Percentiles rank a stretch among this genome's conserved stretches.
phyloP scores from a whole-genome alignment of 208 protist genomes.

The Acanthamoeba divionensis region DNA sequence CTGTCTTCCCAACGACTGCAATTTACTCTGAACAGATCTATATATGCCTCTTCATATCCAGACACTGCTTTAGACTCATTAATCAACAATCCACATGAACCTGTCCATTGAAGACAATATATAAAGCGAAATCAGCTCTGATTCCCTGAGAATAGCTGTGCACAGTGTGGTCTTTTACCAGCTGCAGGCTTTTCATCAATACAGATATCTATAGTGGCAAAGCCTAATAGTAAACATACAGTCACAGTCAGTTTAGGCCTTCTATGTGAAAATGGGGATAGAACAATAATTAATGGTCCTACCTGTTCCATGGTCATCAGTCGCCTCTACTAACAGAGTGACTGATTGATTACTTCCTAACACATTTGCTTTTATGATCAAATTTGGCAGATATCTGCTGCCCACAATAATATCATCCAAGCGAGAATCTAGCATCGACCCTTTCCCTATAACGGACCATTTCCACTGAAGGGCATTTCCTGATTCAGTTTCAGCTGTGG shows the following conservation, averaged over 20 bases:
- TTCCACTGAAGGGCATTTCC: neutral
- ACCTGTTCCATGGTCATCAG: neutral
- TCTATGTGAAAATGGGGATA: neutral
- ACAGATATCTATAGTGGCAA: neutral
- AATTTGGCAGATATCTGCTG: slow-evolving; percentile 16
- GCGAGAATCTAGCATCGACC: neutral
- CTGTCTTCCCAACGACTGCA: slow-evolving; percentile 9
- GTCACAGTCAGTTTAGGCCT: neutral
- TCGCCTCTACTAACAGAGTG: neutral
- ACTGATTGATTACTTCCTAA: neutral
- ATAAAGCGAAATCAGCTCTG: too few relatives aligned
- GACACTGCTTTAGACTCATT: neutral
- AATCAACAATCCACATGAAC: neutral
- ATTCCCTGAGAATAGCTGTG: too few relatives aligned
- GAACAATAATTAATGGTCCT: neutral
- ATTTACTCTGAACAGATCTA: neutral
- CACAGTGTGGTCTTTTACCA: too few relatives aligned
- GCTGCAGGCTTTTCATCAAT: neutral
- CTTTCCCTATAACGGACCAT: neutral
- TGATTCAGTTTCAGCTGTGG: neutral
- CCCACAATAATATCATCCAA: neutral
- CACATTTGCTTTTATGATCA: neutral
- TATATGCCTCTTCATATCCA: neutral
- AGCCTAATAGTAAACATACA: neutral
- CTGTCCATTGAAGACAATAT: neutral